These are phyloP conservation scores for Penicillium soppii DNA, from an alignment of 495 filamentous ascomycete genomes.

Conservation along the genomic window DNA sequence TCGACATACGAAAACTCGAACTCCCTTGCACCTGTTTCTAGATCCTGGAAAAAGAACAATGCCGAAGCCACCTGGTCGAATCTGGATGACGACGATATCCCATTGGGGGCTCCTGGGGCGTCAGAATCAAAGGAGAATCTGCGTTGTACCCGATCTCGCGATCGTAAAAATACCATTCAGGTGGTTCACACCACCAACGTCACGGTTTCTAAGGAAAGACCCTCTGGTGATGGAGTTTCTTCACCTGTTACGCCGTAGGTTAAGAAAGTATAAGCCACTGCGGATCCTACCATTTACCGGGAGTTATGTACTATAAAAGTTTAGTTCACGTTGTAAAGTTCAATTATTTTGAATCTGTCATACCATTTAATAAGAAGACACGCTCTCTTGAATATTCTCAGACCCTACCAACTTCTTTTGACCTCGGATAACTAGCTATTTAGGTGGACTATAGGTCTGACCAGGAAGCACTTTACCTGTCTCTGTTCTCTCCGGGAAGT, in stretches of 20 bases:
- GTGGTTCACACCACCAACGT: neutral
- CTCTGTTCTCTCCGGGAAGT: no score
- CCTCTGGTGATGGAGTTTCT: neutral
- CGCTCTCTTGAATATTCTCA: no score
- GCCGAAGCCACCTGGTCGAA: slow-evolving; percentile 2
- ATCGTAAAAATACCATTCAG: neutral
- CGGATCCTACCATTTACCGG: neutral
- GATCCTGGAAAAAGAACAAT: slow-evolving; percentile 1
- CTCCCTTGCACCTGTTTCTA: neutral
- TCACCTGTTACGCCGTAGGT: neutral
- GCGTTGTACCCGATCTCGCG: neutral
- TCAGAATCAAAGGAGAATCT: slow-evolving; percentile 6
- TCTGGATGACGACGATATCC: slow-evolving; percentile 3
- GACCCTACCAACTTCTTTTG: no score
- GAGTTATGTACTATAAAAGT: neutral
- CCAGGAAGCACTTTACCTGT: no score
- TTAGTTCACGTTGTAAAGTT: no score
- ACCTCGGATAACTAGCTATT: no score
- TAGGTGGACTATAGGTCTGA: no score
- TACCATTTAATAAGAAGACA: no score
- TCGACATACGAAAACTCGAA: neutral
- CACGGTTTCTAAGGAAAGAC: neutral
- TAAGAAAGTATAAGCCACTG: neutral
- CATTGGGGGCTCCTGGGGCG: neutral
- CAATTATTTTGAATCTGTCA: neutral